Evolutionary conservation across 2,329 filamentous ascomycete genomes (phyloP).

Genomic region (Camillea tinctor): DNA sequence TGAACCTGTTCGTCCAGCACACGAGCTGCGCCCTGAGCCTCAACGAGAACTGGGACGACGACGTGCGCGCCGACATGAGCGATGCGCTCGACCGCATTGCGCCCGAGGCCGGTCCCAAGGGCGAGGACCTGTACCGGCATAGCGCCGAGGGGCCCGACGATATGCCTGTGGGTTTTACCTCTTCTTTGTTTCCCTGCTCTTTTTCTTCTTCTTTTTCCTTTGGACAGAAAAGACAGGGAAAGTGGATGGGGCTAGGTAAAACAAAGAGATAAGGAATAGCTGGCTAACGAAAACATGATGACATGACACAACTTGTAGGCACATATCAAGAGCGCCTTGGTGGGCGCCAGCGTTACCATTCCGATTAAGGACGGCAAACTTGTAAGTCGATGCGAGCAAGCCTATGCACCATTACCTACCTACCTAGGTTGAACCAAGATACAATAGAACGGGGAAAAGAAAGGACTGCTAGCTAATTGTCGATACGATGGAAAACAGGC

Average conservation of each 20-base stretch:
- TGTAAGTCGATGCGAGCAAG: constrained; percentile 39
- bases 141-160: constrained; percentile 86
- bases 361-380: constrained; percentile 86
- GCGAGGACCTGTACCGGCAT: constrained; percentile 77
- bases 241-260: background rate
- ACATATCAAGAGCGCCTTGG: constrained; percentile 87
- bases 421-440: no score
- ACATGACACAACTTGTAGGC: constrained; percentile 49
- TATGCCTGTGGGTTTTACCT: constrained; percentile 72
- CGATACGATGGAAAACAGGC: constrained; percentile 36
- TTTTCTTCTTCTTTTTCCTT: constrained; percentile 1
- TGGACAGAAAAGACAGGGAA: no score
- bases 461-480: constrained; percentile 6
- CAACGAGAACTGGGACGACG: constrained; percentile 86
- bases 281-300: background rate
- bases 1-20: constrained; percentile 93
- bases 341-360: constrained; percentile 86
- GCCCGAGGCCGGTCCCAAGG: constrained; percentile 71
- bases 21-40: constrained; percentile 86
- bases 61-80: constrained; percentile 91
- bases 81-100: constrained; percentile 90
- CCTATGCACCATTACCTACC: no score
- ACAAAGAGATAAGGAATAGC: background rate
- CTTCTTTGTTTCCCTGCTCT: background rate
- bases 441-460: no score